phyloP scores from a whole-genome alignment of 345 rosid genomes.

The Camelina neglecta region DNA sequence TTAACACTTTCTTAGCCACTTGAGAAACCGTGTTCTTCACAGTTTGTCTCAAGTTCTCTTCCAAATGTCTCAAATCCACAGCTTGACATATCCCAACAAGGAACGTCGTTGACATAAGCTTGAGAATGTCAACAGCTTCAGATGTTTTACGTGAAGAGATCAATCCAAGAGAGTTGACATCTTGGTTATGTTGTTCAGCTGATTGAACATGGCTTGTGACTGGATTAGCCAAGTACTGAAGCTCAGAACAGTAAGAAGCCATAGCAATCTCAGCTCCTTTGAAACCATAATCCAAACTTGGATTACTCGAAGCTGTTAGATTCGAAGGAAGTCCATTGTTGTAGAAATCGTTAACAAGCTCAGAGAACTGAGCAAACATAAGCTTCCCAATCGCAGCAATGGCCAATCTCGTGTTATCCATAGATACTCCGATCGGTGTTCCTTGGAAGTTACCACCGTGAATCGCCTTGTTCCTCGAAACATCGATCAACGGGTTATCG shows the following conservation, averaged over 20 bases:
- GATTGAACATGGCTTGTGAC: slow-evolving; percentile 81
- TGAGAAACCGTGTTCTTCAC: slow-evolving; percentile 65
- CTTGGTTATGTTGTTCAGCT: slow-evolving; percentile 82
- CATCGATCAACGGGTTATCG: slow-evolving; percentile 79
- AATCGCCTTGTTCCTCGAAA: slow-evolving; percentile 67
- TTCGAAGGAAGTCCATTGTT: slow-evolving; percentile 87
- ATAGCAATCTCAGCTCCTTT: slow-evolving; percentile 87
- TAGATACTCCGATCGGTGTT: slow-evolving; percentile 84
- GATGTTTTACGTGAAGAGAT: slow-evolving; percentile 73
- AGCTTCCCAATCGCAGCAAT: slow-evolving; percentile 80
- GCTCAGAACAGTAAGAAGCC: slow-evolving; percentile 85
- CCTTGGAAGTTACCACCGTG: slow-evolving; percentile 92
- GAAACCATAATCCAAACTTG: slow-evolving; percentile 80
- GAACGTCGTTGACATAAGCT: slow-evolving; percentile 76
- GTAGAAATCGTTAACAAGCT: slow-evolving; percentile 79
- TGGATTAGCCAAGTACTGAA: slow-evolving; percentile 73
- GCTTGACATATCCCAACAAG: slow-evolving; percentile 71
- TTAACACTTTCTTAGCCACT: slow-evolving; percentile 59
- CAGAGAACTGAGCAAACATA: slow-evolving; percentile 78
- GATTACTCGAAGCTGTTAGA: slow-evolving; percentile 63
- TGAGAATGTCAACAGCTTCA: slow-evolving; percentile 64
- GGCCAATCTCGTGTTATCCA: slow-evolving; percentile 76
- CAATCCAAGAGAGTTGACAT: slow-evolving; percentile 73
- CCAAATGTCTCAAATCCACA: slow-evolving; percentile 72
- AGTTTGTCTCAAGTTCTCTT: slow-evolving; percentile 65